A percentile compares a stretch with the other conserved stretches of the same genome.
These are phyloP conservation scores for Atalantia buxifolia DNA, from an alignment of 345 rosid species.

Conservation along the genomic window DNA sequence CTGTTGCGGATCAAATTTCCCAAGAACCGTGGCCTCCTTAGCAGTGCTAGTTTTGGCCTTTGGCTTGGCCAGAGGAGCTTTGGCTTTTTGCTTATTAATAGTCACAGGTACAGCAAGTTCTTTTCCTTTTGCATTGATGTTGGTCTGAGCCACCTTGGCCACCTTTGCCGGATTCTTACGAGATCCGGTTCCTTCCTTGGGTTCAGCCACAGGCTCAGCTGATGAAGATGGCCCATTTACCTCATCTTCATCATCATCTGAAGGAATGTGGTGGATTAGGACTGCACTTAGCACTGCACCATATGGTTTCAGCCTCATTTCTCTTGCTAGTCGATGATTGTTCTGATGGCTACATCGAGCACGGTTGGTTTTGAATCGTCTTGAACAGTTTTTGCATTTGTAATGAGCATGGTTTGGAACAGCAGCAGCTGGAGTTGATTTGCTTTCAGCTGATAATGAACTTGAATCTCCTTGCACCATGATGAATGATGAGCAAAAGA, in stretches of 20 bases:
- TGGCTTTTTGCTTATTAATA: neutral
- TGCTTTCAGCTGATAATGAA: neutral
- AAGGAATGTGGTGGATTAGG: neutral
- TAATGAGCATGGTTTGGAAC: neutral
- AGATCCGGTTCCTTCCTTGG: neutral
- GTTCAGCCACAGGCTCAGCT: neutral
- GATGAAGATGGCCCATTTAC: neutral
- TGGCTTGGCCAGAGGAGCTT: neutral
- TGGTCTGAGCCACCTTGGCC: neutral
- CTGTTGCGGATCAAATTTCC: neutral
- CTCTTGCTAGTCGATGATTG: neutral
- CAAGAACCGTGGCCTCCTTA: neutral
- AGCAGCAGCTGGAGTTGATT: neutral
- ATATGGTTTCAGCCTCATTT: neutral
- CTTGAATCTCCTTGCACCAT: neutral
- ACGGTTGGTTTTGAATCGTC: slow-evolving; percentile 6
- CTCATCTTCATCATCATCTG: neutral
- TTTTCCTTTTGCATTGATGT: neutral
- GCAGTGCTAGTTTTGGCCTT: neutral
- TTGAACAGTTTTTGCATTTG: slow-evolving; percentile 8
- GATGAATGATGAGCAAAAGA: neutral
- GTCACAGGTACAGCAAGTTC: neutral
- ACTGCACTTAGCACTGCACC: neutral
- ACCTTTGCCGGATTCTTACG: neutral
- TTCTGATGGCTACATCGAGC: slow-evolving; percentile 15